Evolutionary conservation across 345 rosid species (phyloP), one percentile per base, ranked within the genome.

Genomic region (Excoecaria agallocha): DNA sequence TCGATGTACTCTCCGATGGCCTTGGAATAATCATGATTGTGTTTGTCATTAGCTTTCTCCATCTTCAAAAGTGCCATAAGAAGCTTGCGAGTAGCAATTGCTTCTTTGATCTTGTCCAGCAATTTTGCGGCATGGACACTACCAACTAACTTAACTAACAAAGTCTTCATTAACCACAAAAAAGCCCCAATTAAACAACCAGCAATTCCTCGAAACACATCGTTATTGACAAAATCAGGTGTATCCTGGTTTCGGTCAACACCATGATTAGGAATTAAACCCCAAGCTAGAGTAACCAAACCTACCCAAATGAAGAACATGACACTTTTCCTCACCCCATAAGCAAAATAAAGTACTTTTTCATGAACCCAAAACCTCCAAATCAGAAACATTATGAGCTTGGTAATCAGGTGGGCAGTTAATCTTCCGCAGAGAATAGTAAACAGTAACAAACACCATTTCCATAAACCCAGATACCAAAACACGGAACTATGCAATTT

Each of bases 301-400:
- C 57, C 55, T 7, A 49, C 13, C 71, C 71, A 68, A 16, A 68
- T 51, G 25, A 25, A 68, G 12, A 68, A 49, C 73, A 80, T 73
- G 25, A 86, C 86, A 77, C 89, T 89, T 64, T 48, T 79, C 69
- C 78, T 86, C 74, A 89, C 16, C 37, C 94, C 89, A 65, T 73
- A 79, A 22, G 86, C 88, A 73, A 86, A 90, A 74, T 90, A 90
- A 48, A 90, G 61, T 59, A 87, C 90, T 76, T 84, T 89, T 79
- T 87, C 88, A 75, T 79, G 81, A 24, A 86, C 82, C 85, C 84
- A 65, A 60, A 79, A 89, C 75, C 77, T 85, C 80, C 81, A 88
- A 43, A 87, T 78, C 72, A 82, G 75, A 77, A 85, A 86, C 61
- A 87, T 81, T 66, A 81, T 50, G 22, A 85, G 39, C 41, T 85